phyloP scores from a whole-genome alignment of 352 stramenopile genomes.

The Phytopythium aichiense region DNA sequence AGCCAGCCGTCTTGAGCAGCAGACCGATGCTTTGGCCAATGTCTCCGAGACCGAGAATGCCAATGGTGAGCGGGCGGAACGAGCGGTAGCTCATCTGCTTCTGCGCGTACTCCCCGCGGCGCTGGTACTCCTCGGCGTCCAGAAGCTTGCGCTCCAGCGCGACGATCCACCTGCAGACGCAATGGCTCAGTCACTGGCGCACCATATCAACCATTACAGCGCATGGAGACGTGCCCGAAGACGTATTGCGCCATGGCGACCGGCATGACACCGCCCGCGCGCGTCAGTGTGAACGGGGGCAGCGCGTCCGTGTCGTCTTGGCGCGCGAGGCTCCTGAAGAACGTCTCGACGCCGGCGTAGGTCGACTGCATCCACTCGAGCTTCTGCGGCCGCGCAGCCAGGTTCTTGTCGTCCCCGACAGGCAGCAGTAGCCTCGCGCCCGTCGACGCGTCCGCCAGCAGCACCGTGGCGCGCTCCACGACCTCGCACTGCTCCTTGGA shows the following conservation, averaged over 20 bases:
- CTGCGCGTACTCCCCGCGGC: conserved; percentile 27
- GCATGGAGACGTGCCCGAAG: conserved; percentile 20
- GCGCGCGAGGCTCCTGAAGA: conserved; percentile 19
- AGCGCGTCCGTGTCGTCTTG: not conserved
- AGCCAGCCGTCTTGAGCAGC: conserved; percentile 44
- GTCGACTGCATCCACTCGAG: conserved; percentile 52
- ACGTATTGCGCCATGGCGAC: conserved; percentile 46
- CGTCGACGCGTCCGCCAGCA: conserved; percentile 27
- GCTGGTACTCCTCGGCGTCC: conserved; percentile 27
- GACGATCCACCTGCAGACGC: conserved; percentile 19
- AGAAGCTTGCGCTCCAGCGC: conserved; percentile 41
- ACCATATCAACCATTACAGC: not conserved
- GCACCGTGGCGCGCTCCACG: conserved; percentile 22
- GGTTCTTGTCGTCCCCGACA: conserved; percentile 2
- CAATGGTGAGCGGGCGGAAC: conserved; percentile 40
- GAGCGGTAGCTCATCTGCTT: conserved; percentile 34
- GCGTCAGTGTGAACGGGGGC: conserved; percentile 32
- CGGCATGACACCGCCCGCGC: conserved; percentile 42
- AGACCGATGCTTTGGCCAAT: conserved; percentile 57
- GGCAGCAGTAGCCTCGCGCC: conserved; percentile 24
- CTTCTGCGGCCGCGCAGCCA: conserved; percentile 1
- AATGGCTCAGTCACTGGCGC: not conserved
- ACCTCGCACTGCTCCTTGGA: conserved; percentile 15
- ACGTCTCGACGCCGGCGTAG: conserved; percentile 40
- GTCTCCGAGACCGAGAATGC: conserved; percentile 55